Base-by-base conservation (phyloP, 495 filamentous ascomycete species). In the Penicillium crystallinum region DNA sequence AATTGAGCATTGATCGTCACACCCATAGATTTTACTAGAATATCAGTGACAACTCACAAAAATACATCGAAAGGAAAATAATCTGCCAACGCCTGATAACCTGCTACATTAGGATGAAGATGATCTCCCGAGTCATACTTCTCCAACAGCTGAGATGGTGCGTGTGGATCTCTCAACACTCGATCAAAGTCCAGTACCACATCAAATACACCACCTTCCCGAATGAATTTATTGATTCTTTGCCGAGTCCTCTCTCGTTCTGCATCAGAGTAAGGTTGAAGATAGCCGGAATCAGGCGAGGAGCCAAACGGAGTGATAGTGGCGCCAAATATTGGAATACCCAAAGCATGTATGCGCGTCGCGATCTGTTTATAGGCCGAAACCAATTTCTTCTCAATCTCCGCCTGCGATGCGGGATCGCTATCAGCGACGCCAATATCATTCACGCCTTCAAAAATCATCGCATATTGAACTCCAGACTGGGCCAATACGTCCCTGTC, bases 371-470 rank as follows among this genome's bases (percentile, higher is more conserved):
- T 63, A 59, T 78, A 89, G 9, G 80, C 79, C 4, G 69, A 66
- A 33, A 83, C 77, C 2, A 89, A 59, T 15, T 67, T 58, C 37
- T 75, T 70, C 4, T 69, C 79, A 35, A 85, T 73, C 8, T 58
- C 46, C n/a, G 56, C 65, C 56, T 86, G 84, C 3, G 72, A 69
- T 1, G 59, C 63, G 4, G 64, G 46, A 52, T 81, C 76, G 0
- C 75, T 53, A 19, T 65, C 70, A 1, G 73, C 79, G 7, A 67
- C 66, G 23, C 85, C 84, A 39, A 87, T 86, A 62, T 89, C 87
- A 63, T 89, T 90, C 18, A 89, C 83, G 17, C 86, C 86, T 66
- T 85, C 80, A 65, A 89, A 89, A 30, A 89, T 76, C 67, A 89
- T 76, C 27, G 77, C 80, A 57, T 82, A 87, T 54, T 72, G 71